phyloP scores from a whole-genome alignment of 225 moss, liverwort and hornwort species.

The Sphagnum tenellum region DNA sequence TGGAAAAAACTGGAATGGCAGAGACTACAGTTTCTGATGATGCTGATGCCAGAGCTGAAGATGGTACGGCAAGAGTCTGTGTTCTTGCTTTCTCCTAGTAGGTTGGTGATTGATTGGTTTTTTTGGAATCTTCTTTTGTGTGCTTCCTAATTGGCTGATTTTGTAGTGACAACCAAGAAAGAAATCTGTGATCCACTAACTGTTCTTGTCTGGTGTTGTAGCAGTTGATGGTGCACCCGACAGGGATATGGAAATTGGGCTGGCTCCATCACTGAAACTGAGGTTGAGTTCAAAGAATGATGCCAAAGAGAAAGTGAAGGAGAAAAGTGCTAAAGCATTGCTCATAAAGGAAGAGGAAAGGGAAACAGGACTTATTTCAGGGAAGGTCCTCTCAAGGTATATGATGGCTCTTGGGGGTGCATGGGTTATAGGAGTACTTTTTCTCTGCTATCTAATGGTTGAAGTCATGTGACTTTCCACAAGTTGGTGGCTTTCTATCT shows the following conservation, averaged over 20 bases:
- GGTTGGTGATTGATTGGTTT: no score
- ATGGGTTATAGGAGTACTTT: conserved; percentile 32
- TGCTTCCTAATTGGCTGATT: no score
- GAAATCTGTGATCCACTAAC: no score
- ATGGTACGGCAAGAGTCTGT: no score
- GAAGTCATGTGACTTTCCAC: conserved; percentile 29
- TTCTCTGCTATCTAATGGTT: conserved; percentile 23
- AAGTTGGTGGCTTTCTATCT: conserved; percentile 40
- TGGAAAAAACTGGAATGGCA: conserved; percentile 51
- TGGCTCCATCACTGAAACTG: not conserved
- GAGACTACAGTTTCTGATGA: conserved; percentile 36
- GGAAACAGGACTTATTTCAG: conserved; percentile 38
- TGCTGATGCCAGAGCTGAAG: conserved; percentile 5
- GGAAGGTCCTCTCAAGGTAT: conserved; percentile 29
- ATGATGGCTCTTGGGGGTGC: conserved; percentile 30
- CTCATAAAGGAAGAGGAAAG: conserved; percentile 41
- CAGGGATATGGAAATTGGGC: no score
- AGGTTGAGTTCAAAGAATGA: conserved; percentile 12
- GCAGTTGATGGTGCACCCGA: no score
- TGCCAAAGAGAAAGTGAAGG: conserved; percentile 9
- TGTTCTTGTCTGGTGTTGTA: no score
- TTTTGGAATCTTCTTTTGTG: no score
- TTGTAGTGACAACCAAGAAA: no score
- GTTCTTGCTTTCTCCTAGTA: no score
- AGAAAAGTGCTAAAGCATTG: conserved; percentile 10